Evolutionary conservation across 2,329 filamentous ascomycete species (phyloP), one percentile per base, ranked within the genome.

Genomic region (Aspergillus ochraceus): DNA sequence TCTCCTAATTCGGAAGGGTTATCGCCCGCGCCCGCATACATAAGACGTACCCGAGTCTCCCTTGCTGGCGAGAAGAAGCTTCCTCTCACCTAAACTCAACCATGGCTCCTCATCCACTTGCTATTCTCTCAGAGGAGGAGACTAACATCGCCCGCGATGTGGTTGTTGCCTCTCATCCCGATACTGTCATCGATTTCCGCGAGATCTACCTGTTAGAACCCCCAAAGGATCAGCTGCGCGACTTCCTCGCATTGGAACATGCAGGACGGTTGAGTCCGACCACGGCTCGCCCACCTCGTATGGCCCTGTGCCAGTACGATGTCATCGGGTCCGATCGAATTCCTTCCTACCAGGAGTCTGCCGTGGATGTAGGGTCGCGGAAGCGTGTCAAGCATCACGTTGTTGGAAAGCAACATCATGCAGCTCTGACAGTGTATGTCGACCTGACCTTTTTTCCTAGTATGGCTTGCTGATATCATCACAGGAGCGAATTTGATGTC

Each of bases 241-340:
- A 76, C 12, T 84, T 80, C 60, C 75, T 84, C 4, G 76, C 77
- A 0, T 70, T 80, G 2, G 82, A 84, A 62, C 81, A 83, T 56
- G 76, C 76, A 20, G 76, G 76, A 19, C 70, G 73, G n/a, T 55
- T 78, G 46, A 74, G 72, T 22, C 68, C 72, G 17, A 71, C 72
- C 2, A 79, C 78, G 2, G 77, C 77, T 14, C 74, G 78, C 2
- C 83, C 82, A 14, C 74, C 79, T 8, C 77, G 84, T 30, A 67
- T 83, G 53, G 84, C 83, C 2, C 77, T 81, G 49, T 81, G 82
- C 36, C 79, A 83, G 63, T 88, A 86, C 73, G 84, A 83, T 71
- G 78, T 86, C 52, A 80, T 86, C 58, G 81, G 82, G 1, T 66
- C 71, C 5, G 80, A 84, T 47, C 81, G 79, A 47, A 73, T 82